Evolutionary conservation across 2,329 filamentous ascomycete species (phyloP).

Genomic region (Claviceps paspali): DNA sequence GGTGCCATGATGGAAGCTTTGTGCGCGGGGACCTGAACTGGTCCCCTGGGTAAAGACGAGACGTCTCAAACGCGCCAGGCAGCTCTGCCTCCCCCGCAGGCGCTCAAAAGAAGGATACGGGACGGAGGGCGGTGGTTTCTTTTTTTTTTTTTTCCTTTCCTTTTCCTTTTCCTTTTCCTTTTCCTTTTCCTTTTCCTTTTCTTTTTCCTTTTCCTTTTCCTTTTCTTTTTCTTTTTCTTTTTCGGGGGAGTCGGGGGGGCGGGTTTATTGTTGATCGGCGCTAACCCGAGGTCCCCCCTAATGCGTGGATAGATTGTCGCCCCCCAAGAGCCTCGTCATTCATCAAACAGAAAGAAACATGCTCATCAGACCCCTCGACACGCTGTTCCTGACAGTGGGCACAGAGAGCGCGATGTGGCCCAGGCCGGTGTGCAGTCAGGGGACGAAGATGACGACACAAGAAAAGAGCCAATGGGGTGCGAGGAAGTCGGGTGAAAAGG

Average conservation of each 20-base stretch:
- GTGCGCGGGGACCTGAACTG: conserved; percentile 20
- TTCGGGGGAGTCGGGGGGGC: not conserved
- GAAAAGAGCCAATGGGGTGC: not conserved
- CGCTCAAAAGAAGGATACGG: not conserved
- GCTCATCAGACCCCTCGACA: conserved; percentile 4
- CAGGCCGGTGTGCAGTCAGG: not conserved
- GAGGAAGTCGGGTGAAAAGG: not conserved
- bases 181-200: too few relatives aligned
- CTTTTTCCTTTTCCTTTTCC: too few relatives aligned
- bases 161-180: too few relatives aligned
- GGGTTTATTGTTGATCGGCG: too few relatives aligned
- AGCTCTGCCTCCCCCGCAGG: not conserved
- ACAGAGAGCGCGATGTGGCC: not conserved
- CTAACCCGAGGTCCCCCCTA: too few relatives aligned
- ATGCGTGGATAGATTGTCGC: not conserved
- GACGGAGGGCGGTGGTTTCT: too few relatives aligned
- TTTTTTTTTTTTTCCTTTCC: too few relatives aligned
- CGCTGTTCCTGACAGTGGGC: not conserved
- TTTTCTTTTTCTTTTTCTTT: too few relatives aligned
- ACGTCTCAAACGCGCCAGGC: conserved; percentile 14
- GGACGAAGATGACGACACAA: not conserved
- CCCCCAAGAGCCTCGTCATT: not conserved
- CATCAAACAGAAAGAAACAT: conserved; percentile 8
- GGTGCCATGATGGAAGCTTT: conserved; percentile 22
- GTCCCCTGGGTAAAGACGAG: conserved; percentile 18